Evolutionary conservation across 2,329 filamentous ascomycete species (phyloP).

Genomic region (Neophaeococcomyces aloes): DNA sequence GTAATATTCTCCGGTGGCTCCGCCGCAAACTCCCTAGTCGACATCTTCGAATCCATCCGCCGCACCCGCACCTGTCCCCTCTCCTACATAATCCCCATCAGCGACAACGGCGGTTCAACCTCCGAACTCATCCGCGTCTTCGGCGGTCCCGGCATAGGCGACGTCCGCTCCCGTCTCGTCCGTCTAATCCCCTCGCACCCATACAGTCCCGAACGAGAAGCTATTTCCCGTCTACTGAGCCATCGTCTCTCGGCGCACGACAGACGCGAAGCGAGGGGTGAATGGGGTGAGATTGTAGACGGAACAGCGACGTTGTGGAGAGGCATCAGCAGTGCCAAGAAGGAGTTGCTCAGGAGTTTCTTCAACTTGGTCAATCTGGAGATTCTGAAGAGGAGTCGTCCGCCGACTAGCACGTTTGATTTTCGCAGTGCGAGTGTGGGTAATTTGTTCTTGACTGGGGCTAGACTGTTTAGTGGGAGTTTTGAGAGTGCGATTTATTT

Average conservation of each 20-base stretch:
- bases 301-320: slow-evolving; percentile 67
- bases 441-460: slow-evolving; percentile 73
- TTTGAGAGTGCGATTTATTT: slow-evolving; percentile 91
- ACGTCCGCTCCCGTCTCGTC: slow-evolving; percentile 72
- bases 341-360: slow-evolving; percentile 65
- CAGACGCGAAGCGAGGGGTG: slow-evolving; percentile 48
- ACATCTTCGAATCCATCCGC: slow-evolving; percentile 64
- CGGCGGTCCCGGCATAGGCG: slow-evolving; percentile 77
- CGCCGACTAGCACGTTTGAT: slow-evolving; percentile 60
- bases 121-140: slow-evolving; percentile 91
- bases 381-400: slow-evolving; percentile 64
- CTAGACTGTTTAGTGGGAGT: slow-evolving; percentile 79
- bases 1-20: slow-evolving; percentile 75
- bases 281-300: slow-evolving; percentile 87
- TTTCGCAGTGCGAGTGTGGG: slow-evolving; percentile 67
- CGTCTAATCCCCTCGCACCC: slow-evolving; percentile 66
- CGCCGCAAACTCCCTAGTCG: slow-evolving; percentile 87
- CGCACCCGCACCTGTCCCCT: slow-evolving; percentile 56
- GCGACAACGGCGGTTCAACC: slow-evolving; percentile 88
- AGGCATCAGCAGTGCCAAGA: slow-evolving; percentile 58
- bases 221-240: slow-evolving; percentile 78
- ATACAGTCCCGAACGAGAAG: slow-evolving; percentile 54
- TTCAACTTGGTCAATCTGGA: slow-evolving; percentile 68
- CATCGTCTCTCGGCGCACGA: slow-evolving; percentile 61
- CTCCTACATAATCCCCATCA: slow-evolving; percentile 87